These are phyloP conservation scores for Linnemannia zychae DNA, from an alignment of 192 early-diverging fungal species.

Conservation along the genomic window DNA sequence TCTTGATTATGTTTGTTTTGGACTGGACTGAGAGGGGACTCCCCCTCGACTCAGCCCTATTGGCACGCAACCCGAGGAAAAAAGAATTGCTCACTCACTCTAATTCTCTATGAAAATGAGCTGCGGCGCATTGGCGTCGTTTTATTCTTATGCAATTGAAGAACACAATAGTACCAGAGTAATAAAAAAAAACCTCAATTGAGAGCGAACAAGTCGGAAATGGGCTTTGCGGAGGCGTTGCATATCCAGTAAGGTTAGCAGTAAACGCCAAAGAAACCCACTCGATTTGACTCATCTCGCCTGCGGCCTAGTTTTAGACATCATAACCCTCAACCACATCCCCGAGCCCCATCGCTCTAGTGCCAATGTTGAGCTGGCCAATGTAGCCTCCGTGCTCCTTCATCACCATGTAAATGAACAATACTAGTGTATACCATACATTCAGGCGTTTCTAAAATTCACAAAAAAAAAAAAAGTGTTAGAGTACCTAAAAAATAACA, in stretches of 20 bases:
- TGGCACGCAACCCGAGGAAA: background rate
- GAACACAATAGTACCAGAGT: background rate
- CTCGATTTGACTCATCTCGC: background rate
- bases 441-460: slow-evolving; percentile 48
- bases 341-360: slow-evolving; percentile 64
- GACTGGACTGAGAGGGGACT: too few species aligned
- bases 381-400: slow-evolving; percentile 69
- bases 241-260: background rate
- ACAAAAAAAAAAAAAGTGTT: background rate
- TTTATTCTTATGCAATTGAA: background rate
- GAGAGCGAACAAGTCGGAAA: background rate
- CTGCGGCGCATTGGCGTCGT: slow-evolving; percentile 2
- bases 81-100: background rate
- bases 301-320: slow-evolving; percentile 11
- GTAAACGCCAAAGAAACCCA: background rate
- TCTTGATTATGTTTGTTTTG: background rate
- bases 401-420: slow-evolving; percentile 69
- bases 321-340: slow-evolving; percentile 64
- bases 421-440: slow-evolving; percentile 59
- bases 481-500: background rate
- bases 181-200: background rate
- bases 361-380: slow-evolving; percentile 67
- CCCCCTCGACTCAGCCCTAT: background rate
- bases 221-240: background rate
- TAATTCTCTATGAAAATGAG: background rate